These are phyloP conservation scores for Casaregolazyma lundiana DNA, from an alignment of 1,139 yeast species.

Conservation along the genomic window DNA sequence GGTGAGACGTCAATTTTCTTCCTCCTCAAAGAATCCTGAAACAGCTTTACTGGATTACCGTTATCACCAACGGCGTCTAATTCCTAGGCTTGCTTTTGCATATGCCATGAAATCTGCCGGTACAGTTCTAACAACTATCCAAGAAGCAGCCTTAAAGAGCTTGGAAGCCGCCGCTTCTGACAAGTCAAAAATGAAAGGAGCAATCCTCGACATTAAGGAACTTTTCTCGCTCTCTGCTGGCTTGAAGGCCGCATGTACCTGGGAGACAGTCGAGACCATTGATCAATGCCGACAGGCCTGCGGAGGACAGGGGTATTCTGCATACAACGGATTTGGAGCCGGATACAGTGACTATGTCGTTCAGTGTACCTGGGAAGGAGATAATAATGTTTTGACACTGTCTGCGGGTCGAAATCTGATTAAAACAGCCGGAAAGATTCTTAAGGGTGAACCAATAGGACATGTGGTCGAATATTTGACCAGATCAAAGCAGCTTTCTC, in stretches of 20 bases:
- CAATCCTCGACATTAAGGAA: slow-evolving; percentile 65
- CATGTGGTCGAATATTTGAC: slow-evolving; percentile 32
- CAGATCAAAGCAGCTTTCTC: slow-evolving; percentile 22
- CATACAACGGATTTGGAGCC: slow-evolving; percentile 85
- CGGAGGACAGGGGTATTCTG: slow-evolving; percentile 94
- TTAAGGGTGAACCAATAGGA: slow-evolving; percentile 31
- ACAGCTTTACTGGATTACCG: slow-evolving; percentile 66
- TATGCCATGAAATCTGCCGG: slow-evolving; percentile 75
- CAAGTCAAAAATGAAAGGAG: slow-evolving; percentile 35
- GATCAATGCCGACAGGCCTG: slow-evolving; percentile 93
- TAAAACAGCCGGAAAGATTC: slow-evolving; percentile 31
- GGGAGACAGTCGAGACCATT: slow-evolving; percentile 75
- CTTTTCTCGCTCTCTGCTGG: slow-evolving; percentile 85
- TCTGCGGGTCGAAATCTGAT: slow-evolving; percentile 59
- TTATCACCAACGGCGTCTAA: slow-evolving; percentile 77
- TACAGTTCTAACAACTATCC: slow-evolving; percentile 53
- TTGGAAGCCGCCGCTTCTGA: slow-evolving; percentile 40
- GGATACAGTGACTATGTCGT: slow-evolving; percentile 91
- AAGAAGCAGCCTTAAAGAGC: slow-evolving; percentile 47
- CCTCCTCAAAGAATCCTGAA: slow-evolving; percentile 37
- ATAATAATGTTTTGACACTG: slow-evolving; percentile 78
- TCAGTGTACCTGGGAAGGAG: slow-evolving; percentile 98
- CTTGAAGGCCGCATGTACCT: slow-evolving; percentile 82
- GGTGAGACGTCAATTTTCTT: slow-evolving; percentile 78
- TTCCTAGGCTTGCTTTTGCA: slow-evolving; percentile 74